These are phyloP conservation scores for Bonia amplexicaulis DNA, from an alignment of 176 grass and related monocot genomes.

Conservation along the genomic window DNA sequence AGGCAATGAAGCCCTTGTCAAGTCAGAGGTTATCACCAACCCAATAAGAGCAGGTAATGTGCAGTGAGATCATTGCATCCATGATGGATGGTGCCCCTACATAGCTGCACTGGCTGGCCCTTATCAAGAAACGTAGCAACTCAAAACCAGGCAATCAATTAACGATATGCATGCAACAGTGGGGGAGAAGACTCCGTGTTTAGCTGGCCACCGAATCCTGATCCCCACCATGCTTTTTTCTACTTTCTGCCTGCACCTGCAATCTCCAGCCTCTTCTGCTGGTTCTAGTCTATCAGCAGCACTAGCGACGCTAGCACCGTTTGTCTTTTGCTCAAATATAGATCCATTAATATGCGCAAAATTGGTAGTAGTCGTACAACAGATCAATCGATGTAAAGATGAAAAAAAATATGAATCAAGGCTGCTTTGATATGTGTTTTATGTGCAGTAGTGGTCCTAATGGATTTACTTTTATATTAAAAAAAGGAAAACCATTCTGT, in stretches of 20 bases:
- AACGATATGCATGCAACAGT: neutral
- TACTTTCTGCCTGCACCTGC: slow-evolving; percentile 27
- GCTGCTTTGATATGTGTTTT: neutral
- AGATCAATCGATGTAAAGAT: neutral
- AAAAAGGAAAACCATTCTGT: neutral
- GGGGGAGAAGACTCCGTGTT: slow-evolving; percentile 5
- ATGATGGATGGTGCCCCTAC: slow-evolving; percentile 21
- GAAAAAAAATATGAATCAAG: neutral
- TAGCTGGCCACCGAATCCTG: slow-evolving; percentile 27
- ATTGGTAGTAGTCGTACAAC: neutral
- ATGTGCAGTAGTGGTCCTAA: neutral
- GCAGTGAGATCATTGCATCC: slow-evolving; percentile 11
- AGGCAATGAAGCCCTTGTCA: slow-evolving; percentile 3
- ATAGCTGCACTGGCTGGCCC: neutral
- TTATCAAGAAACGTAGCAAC: slow-evolving; percentile 24
- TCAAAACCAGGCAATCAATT: neutral
- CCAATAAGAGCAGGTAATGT: slow-evolving; percentile 18
- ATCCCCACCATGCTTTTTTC: neutral
- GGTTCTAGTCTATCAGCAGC: slow-evolving; percentile 16
- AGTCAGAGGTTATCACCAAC: slow-evolving; percentile 19
- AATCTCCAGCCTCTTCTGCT: slow-evolving; percentile 1
- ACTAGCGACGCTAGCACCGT: neutral
- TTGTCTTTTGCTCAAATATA: slow-evolving; percentile 15
- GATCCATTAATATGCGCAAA: slow-evolving; percentile 6
- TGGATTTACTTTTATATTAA: neutral